A percentile compares a stretch with the other conserved stretches of the same genome.
Evolutionary conservation across 768 basidiomycete genomes (phyloP).

Genomic region (Phylloporus rhodoxanthus): DNA sequence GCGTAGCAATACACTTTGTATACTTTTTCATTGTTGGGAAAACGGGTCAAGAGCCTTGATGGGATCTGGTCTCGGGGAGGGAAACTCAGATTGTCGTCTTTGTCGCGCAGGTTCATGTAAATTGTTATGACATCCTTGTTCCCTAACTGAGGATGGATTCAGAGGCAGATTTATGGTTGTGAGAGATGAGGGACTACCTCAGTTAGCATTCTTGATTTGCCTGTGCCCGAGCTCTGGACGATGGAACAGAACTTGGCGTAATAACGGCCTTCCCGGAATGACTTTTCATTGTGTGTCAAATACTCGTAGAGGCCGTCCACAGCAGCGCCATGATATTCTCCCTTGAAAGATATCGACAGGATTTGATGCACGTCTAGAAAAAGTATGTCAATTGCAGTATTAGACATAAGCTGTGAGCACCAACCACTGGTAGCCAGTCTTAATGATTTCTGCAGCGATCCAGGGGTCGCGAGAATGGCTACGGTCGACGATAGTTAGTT

Average conservation of each 20-base stretch:
- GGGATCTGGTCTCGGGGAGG: too few relatives aligned
- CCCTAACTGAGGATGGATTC: neutral
- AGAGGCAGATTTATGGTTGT: neutral
- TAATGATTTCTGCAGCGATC: neutral
- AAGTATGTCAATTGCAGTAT: neutral
- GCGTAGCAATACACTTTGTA: too few relatives aligned
- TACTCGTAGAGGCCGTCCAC: neutral
- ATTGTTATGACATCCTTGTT: neutral
- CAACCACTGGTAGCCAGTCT: neutral
- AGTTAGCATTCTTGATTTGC: slow-evolving; percentile 8
- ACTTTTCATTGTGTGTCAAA: too few relatives aligned
- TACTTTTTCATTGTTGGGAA: too few relatives aligned
- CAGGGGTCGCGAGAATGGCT: neutral
- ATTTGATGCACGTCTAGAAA: neutral
- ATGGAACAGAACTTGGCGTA: too few relatives aligned
- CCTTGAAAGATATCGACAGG: neutral
- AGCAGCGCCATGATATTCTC: neutral
- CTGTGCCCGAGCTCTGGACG: slow-evolving; percentile 13
- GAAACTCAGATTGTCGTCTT: too few relatives aligned
- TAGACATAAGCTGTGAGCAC: neutral
- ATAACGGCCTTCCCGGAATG: too few relatives aligned
- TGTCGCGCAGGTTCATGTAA: neutral
- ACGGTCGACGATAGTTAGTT: neutral
- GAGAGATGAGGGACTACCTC: slow-evolving; percentile 1
- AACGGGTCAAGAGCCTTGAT: too few relatives aligned